Evolutionary conservation across 2,329 filamentous ascomycete genomes (phyloP), one percentile per base, ranked within the genome.

Genomic region (Corinectria fuckeliana): DNA sequence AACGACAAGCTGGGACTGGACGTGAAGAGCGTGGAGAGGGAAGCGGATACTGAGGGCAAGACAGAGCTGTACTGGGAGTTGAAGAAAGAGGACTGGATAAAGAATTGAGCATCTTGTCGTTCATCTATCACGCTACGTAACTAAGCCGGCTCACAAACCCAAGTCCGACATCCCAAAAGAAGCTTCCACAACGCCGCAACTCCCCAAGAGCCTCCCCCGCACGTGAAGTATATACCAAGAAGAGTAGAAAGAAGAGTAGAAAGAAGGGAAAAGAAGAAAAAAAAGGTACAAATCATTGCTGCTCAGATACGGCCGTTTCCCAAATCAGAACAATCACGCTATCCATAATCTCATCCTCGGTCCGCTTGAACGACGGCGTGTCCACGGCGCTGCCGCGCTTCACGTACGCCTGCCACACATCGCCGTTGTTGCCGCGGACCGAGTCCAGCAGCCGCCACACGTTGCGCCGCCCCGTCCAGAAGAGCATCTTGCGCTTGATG

Each of bases 361-460:
- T 59, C 36, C 68, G 61, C 52, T 67, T 71, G 20, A 50, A 63
- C 26, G 61, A 50, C 3, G 48, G 34, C 1, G 56, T 56, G 16
- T 66, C 60, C 13, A 61, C 60, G 6, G 58, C 54, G 2, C 54
- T 58, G 4, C 63, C 69, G 8, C 69, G 61, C 51, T 78, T 80
- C 16, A 81, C 68, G 41, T 82, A 83, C 0, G 78, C 79, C 71
- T 82, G 80, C 79, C 79, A 79, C 2, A 82, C 76, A 39, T 74
- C 72, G 8, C 79, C 78, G 16, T 73, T 64, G 2, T 71, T 62
- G 3, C 71, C 72, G 1, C 71, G 63, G 4, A 69, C 70, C 10
- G 78, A 73, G 63, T 82, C 79, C 39, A 80, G 56, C 54, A 82
- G 64, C 28, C 60, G 63, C 79, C 79, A 83, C 4, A 77, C 75